Percentiles rank a stretch among this genome's conserved stretches.
These are phyloP conservation scores for Adansonia digitata DNA, from an alignment of 345 rosid species.

Conservation along the genomic window DNA sequence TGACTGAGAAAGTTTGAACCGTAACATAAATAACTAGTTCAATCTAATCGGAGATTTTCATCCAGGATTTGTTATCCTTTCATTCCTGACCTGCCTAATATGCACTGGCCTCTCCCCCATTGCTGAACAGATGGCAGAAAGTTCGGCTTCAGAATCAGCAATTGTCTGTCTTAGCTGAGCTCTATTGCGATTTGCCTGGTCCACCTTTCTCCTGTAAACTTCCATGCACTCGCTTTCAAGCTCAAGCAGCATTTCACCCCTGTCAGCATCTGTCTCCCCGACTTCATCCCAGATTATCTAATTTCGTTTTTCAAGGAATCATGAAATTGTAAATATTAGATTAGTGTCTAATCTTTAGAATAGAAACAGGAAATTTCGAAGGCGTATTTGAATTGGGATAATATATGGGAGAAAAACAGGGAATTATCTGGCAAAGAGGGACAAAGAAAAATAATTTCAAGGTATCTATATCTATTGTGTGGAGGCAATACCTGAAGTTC, in stretches of 20 bases:
- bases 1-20: constrained; percentile 33
- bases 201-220: constrained; percentile 92
- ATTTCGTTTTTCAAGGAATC: not conserved
- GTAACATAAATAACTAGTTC: constrained; percentile 23
- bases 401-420: no score
- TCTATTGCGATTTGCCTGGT: constrained; percentile 72
- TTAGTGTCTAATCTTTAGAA: not conserved
- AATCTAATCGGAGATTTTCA: not conserved
- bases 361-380: constrained; percentile 2
- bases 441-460: not conserved
- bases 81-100: constrained; percentile 67
- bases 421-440: not conserved
- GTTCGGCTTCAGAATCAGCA: constrained; percentile 85
- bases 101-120: constrained; percentile 92
- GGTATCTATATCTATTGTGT: not conserved
- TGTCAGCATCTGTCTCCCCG: constrained; percentile 80
- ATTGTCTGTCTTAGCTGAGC: constrained; percentile 77
- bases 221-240: constrained; percentile 91
- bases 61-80: not conserved
- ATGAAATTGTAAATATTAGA: not conserved
- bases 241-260: constrained; percentile 85
- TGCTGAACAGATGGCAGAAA: constrained; percentile 79
- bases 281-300: constrained; percentile 98
- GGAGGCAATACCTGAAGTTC: constrained; percentile 70
- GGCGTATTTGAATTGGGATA: not conserved